Conservation (phyloP, 1,284 basidiomycete species). For the Cystobasidium pallidum region DNA sequence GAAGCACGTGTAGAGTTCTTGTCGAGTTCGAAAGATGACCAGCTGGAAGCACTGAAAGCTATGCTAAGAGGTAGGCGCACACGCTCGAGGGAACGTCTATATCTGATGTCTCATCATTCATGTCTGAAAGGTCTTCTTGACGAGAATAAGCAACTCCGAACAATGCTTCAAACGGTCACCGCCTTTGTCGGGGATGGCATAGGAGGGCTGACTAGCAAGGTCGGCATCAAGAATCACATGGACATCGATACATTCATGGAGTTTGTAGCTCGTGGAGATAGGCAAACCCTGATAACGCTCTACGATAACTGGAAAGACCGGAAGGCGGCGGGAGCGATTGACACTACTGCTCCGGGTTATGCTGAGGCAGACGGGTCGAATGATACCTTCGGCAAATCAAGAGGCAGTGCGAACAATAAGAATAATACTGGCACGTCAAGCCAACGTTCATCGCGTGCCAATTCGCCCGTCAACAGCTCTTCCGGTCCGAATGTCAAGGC, state of each 20-base stretch:
- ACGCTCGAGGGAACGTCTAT: neutral
- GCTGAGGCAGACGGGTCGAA: neutral
- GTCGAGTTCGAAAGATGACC: conserved; percentile 40
- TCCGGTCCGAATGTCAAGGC: neutral
- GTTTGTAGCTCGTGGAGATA: conserved; percentile 29
- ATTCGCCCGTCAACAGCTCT: conserved; percentile 11
- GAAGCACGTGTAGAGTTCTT: conserved; percentile 40
- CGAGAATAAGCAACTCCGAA: conserved; percentile 44
- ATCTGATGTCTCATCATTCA: neutral
- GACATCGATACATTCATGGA: conserved; percentile 30
- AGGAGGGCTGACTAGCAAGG: conserved; percentile 14
- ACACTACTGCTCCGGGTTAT: neutral
- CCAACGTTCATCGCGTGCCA: conserved; percentile 1
- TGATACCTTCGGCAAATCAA: neutral
- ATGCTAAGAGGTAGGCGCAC: conserved; percentile 29
- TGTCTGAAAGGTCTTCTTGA: conserved; percentile 36
- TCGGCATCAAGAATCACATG: conserved; percentile 19
- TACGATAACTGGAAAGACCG: conserved; percentile 36
- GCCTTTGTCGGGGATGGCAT: conserved; percentile 38
- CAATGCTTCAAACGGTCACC: conserved; percentile 29
- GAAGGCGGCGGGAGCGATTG: neutral
- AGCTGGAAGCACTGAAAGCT: conserved; percentile 35
- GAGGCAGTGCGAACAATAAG: neutral
- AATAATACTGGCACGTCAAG: conserved; percentile 1
- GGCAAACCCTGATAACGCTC: conserved; percentile 11